Conservation (phyloP, 2,329 filamentous ascomycete species). For the Paecilomyces dactylethromorphus region DNA sequence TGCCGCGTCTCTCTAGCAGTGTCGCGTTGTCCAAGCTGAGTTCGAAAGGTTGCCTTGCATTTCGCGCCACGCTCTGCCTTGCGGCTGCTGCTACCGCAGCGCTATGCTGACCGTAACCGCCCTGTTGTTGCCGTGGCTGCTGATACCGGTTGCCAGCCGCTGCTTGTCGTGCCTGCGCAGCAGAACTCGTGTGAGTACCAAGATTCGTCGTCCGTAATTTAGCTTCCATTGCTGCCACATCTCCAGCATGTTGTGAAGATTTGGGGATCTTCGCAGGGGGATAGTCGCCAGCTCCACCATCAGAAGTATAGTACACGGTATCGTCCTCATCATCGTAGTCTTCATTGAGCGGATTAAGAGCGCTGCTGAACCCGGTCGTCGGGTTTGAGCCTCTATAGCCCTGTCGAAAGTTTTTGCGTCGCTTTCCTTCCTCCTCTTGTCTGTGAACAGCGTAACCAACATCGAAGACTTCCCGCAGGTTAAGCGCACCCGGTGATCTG, state of each 20-base stretch:
- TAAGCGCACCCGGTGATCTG: slow-evolving; percentile 89
- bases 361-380: slow-evolving; percentile 53
- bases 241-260: slow-evolving; percentile 45
- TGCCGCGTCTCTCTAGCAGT: slow-evolving; percentile 65
- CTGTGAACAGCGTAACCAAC: slow-evolving; percentile 96
- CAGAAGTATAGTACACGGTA: slow-evolving; percentile 45
- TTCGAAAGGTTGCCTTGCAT: slow-evolving; percentile 79
- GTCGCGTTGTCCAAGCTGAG: slow-evolving; percentile 88
- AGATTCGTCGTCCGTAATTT: slow-evolving; percentile 81
- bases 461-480: slow-evolving; percentile 94
- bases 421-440: slow-evolving; percentile 92
- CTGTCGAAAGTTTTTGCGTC: slow-evolving; percentile 74
- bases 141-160: slow-evolving; percentile 40
- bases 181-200: slow-evolving; percentile 49
- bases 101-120: slow-evolving; percentile 85
- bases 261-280: slow-evolving; percentile 63
- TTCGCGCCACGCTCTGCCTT: slow-evolving; percentile 67
- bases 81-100: slow-evolving; percentile 77
- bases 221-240: slow-evolving; percentile 71
- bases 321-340: slow-evolving; percentile 56
- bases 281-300: slow-evolving; percentile 27
- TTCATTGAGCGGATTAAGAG: slow-evolving; percentile 60
- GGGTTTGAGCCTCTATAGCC: slow-evolving; percentile 53
- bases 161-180: slow-evolving; percentile 54
- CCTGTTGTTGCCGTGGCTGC: slow-evolving; percentile 43